Conservation (phyloP, 805 yeast species). For the Cyberlindnera euphorbiae region DNA sequence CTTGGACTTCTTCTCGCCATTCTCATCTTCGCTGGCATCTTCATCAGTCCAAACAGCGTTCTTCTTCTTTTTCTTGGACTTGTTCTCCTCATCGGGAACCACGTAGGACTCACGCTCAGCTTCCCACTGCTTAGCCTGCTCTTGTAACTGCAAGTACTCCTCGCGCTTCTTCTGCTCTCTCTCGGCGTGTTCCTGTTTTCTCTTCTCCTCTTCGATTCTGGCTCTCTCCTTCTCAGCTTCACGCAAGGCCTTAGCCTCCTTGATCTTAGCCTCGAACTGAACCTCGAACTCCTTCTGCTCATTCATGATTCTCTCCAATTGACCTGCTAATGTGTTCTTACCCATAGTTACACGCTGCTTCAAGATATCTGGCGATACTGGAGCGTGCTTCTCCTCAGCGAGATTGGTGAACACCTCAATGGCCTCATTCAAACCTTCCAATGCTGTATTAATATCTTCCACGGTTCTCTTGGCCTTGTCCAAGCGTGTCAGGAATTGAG, state of each 20-base stretch:
- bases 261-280: constrained; percentile 54
- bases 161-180: constrained; percentile 35
- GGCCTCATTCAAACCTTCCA: constrained; percentile 57
- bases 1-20: constrained; percentile 2
- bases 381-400: constrained; percentile 56
- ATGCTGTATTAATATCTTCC: constrained; percentile 54
- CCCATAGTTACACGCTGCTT: constrained; percentile 87
- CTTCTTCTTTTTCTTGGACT: constrained; percentile 32
- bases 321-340: constrained; percentile 63
- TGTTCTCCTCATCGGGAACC: constrained; percentile 35
- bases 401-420: constrained; percentile 53
- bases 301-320: constrained; percentile 62
- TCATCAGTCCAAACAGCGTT: constrained; percentile 45
- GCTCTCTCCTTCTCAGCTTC: constrained; percentile 43
- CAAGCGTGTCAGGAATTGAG: constrained; percentile 70
- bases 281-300: constrained; percentile 69
- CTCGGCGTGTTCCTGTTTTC: constrained; percentile 44
- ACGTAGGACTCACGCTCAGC: constrained; percentile 39
- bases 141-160: constrained; percentile 47
- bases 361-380: constrained; percentile 75
- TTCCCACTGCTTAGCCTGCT: constrained; percentile 54
- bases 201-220: constrained; percentile 44
- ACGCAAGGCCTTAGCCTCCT: constrained; percentile 60
- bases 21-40: constrained; percentile 25
- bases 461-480: constrained; percentile 54